Percentiles rank a stretch among this genome's conserved stretches.
phyloP scores from a whole-genome alignment of 768 basidiomycete genomes.

The Podaxis pistillaris region DNA sequence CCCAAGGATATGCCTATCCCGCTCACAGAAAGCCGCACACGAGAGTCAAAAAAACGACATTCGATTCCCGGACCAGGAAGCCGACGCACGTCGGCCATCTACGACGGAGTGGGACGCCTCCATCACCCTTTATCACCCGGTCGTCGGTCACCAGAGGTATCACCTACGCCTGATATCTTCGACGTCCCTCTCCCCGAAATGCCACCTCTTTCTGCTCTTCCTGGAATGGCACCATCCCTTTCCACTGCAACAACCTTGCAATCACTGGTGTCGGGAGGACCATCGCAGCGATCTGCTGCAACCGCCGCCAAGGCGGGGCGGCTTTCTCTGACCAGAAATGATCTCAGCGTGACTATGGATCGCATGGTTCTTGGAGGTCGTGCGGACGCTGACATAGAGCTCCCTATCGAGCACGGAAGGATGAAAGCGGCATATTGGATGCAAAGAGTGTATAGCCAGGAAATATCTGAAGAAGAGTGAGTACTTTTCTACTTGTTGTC shows the following conservation, averaged over 20 bases:
- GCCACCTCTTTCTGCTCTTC: slow-evolving; percentile 44
- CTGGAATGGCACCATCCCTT: slow-evolving; percentile 54
- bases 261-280: slow-evolving; percentile 37
- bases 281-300: slow-evolving; percentile 20
- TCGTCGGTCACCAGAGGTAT: slow-evolving; percentile 29
- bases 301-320: slow-evolving; percentile 32
- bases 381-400: slow-evolving; percentile 38
- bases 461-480: slow-evolving; percentile 52
- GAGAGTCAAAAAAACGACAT: slow-evolving; percentile 36
- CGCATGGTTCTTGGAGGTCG: slow-evolving; percentile 63
- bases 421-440: slow-evolving; percentile 78
- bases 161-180: slow-evolving; percentile 33
- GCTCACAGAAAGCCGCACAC: slow-evolving; percentile 14
- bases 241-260: slow-evolving; percentile 53
- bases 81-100: slow-evolving; percentile 38
- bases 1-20: slow-evolving; percentile 40
- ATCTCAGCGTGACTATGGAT: slow-evolving; percentile 61
- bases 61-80: slow-evolving; percentile 34
- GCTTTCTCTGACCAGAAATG: slow-evolving; percentile 50
- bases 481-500: slow-evolving; percentile 22
- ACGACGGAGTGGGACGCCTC: slow-evolving; percentile 32
- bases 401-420: slow-evolving; percentile 54
- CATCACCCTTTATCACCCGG: slow-evolving; percentile 39
- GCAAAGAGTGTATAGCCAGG: slow-evolving; percentile 52
- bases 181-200: slow-evolving; percentile 29